Percentiles rank a stretch among this genome's conserved stretches.
phyloP scores from a whole-genome alignment of 495 filamentous ascomycete species.

The Recurvomyces mirabilis region DNA sequence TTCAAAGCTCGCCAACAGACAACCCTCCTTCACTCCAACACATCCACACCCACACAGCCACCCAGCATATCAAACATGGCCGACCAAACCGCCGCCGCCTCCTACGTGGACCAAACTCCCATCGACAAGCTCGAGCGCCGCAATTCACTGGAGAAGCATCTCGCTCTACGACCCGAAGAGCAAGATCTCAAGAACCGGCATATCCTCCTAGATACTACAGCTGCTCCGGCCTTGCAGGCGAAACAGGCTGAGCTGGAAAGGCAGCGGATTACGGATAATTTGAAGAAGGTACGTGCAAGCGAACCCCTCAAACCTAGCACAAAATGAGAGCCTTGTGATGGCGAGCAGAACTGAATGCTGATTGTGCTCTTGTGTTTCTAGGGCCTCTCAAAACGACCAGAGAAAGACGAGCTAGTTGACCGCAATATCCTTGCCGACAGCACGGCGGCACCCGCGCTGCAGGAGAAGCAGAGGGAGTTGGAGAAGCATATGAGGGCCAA shows the following conservation, averaged over 20 bases:
- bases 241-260: slow-evolving; percentile 52
- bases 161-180: slow-evolving; percentile 31
- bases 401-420: slow-evolving; percentile 57
- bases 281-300: slow-evolving; percentile 42
- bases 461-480: slow-evolving; percentile 67
- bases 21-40: too few species aligned
- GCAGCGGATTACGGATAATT: slow-evolving; percentile 48
- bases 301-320: not conserved
- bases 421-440: slow-evolving; percentile 78
- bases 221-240: slow-evolving; percentile 59
- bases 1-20: too few species aligned
- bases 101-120: not conserved
- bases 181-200: slow-evolving; percentile 69
- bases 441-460: slow-evolving; percentile 59
- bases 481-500: slow-evolving; percentile 77
- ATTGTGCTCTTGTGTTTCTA: not conserved
- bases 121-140: slow-evolving; percentile 47
- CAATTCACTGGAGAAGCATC: slow-evolving; percentile 51
- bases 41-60: too few species aligned
- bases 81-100: not conserved
- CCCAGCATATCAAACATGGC: too few species aligned
- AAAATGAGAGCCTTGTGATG: not conserved
- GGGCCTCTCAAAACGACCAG: slow-evolving; percentile 51
- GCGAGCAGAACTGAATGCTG: not conserved
- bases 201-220: slow-evolving; percentile 60